Base-by-base conservation (phyloP, 2,329 filamentous ascomycete genomes). In the Myotisia sp. region DNA sequence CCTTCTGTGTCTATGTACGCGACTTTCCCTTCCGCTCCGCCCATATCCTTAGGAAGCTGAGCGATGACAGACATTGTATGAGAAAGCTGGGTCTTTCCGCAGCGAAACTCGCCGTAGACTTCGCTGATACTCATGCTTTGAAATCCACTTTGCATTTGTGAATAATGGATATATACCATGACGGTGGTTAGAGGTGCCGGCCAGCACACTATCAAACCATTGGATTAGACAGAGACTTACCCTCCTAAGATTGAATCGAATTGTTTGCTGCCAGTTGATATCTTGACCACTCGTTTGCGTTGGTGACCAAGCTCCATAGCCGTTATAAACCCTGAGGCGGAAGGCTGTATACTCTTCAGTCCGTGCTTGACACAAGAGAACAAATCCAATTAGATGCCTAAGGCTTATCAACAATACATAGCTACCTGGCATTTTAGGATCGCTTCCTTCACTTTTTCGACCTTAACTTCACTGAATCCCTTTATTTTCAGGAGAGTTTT, bases 391-490 rank as follows among this genome's bases (percentile, higher is more conserved):
- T 22, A 29, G 22, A 14, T n/a, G n/a, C n/a, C n/a, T n/a, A n/a
- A n/a, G n/a, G n/a, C n/a, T n/a, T n/a, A n/a, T n/a, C n/a, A n/a
- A n/a, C n/a, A n/a, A n/a, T n/a, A n/a, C 19, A 14, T 16, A 54
- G 36, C 22, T 52, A 73, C 70, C 51, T 69, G 56, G 39, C 68
- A 73, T 51, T 76, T 76, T 29, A 64, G 62, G 35, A 74, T 65
- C 31, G 75, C 75, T 44, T 79, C 76, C 48, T 76, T 79, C 49
- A 79, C 66, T 52, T 79, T 79, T 42, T 79, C 75, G 3, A 79
- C 75, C 52, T 79, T 79, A 47, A 72, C 63, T 49, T 79, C 75
- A 37, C 74, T 78, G 53, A 79, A 77, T 6, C 75, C 76, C 47
- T 76, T 78, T 52, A 79, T 78, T 50, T 73, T 78, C 34, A 73